Base-by-base conservation (phyloP, 768 basidiomycete species). In the Pleurotus ostreatus region DNA sequence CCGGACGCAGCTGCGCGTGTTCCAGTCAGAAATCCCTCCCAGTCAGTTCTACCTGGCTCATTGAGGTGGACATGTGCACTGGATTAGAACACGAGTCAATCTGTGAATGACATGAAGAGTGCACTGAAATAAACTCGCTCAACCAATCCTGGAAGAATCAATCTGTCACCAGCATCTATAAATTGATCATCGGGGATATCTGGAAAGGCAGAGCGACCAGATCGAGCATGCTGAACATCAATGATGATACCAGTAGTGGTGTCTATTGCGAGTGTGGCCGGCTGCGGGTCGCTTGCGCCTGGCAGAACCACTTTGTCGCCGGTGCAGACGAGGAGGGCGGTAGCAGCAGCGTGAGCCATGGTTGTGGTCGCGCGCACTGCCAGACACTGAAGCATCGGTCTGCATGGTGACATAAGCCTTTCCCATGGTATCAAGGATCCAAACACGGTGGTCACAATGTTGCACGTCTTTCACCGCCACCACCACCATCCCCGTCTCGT, bases 11-110 rank as follows among this genome's bases (percentile, higher is more conserved):
- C 96, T 16, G 96, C 96, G 55, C 77, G 74, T 1, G 94, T 95
- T n/a, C 93, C 94, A 0, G 92, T 91, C 73, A 79, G 82, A 67
- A 97, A 96, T 0, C 94, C 94, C 66, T 97, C 94, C 94, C 94
- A 97, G 57, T 88, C 85, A 2, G 92, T 92, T 22, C 94, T 84
- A 11, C 94, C 94, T 6, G 94, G 94, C 64, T 95, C 92, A 70
- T 96, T 96, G 55, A 96, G 80, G 70, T 97, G 94, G 22, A 96
- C 94, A 65, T 97, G 92, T 7, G 89, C 81, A 69, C 92, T 94
- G 66, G 59, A 22, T 44, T 49, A 57, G 58, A 45, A 57, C 39
- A 49, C 52, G 51, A 58, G 26, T 30, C 12, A 41, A 23, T 41
- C 8, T 16, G 54, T 9, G n/a, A 13, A 18, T 45, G 43, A 39